Percentiles rank a stretch among this genome's conserved stretches.
Evolutionary conservation across 139 green algal species (phyloP).

Genomic region (Chlorella sp.): DNA sequence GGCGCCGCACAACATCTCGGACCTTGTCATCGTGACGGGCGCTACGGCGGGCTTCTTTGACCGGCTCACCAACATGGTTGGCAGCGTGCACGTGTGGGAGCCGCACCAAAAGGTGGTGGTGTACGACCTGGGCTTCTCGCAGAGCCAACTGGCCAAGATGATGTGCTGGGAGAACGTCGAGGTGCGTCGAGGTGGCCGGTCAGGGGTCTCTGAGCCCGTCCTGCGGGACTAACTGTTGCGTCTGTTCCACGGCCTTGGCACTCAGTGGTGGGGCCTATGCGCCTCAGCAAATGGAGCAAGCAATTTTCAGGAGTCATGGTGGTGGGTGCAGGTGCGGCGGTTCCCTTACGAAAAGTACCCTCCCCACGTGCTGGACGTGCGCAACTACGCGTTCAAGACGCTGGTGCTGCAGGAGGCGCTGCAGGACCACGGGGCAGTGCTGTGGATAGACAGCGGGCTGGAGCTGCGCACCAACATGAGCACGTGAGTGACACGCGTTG

Average conservation of each 20-base stretch:
- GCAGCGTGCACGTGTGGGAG: conserved; percentile 27
- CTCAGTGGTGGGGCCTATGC: too few species aligned
- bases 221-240: too few species aligned
- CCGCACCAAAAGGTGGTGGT: conserved; percentile 15
- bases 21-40: conserved; percentile 27
- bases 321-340: conserved; percentile 3
- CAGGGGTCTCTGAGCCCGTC: too few species aligned
- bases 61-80: conserved; percentile 32
- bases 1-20: conserved; percentile 12
- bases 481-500: conserved; percentile 10
- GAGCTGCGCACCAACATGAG: conserved; percentile 17
- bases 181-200: too few species aligned
- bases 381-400: conserved; percentile 40
- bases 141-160: conserved; percentile 16
- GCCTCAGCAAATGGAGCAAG: too few species aligned
- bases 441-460: conserved; percentile 37
- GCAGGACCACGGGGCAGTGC: background rate
- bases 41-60: conserved; percentile 30
- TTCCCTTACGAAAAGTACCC: conserved; percentile 26
- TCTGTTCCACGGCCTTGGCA: too few species aligned
- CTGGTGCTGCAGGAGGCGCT: conserved; percentile 22
- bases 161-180: conserved; percentile 19
- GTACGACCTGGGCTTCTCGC: conserved; percentile 39
- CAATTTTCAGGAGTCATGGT: too few species aligned
- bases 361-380: conserved; percentile 21